A percentile compares a stretch with the other conserved stretches of the same genome.
phyloP scores from a whole-genome alignment of 805 yeast genomes.

The Sugiyamaella smithiae region DNA sequence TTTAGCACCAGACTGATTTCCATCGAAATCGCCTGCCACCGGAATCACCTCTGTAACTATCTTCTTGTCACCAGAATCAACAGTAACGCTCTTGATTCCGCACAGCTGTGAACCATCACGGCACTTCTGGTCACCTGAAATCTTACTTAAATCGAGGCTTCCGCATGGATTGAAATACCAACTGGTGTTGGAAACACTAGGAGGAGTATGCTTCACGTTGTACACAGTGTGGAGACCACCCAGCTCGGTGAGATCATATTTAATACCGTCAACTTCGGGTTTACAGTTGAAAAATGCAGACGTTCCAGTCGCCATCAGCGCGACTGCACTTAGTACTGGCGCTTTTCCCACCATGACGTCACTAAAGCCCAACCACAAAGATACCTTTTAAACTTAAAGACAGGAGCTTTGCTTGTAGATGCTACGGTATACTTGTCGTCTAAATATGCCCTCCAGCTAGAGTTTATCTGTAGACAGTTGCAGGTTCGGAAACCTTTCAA shows the following conservation, averaged over 20 bases:
- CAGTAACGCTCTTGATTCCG: slow-evolving; percentile 57
- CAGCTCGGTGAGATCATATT: slow-evolving; percentile 44
- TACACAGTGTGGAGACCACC: slow-evolving; percentile 49
- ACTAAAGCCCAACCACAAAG: too few relatives aligned
- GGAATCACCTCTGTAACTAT: slow-evolving; percentile 62
- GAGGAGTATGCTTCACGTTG: slow-evolving; percentile 63
- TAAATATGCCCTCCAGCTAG: too few relatives aligned
- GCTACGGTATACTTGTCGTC: too few relatives aligned
- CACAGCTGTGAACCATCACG: slow-evolving; percentile 74
- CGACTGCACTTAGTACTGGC: background rate
- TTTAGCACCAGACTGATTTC: slow-evolving; percentile 30
- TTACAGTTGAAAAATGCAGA: slow-evolving; percentile 31
- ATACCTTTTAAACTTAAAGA: too few relatives aligned
- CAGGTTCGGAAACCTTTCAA: too few relatives aligned
- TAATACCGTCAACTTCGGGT: slow-evolving; percentile 26
- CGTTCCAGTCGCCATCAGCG: background rate
- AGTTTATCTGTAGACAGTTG: too few relatives aligned
- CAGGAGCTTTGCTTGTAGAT: too few relatives aligned
- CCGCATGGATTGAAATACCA: slow-evolving; percentile 78
- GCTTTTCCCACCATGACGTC: background rate
- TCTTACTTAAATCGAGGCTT: slow-evolving; percentile 37
- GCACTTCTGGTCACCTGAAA: slow-evolving; percentile 46
- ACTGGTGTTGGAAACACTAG: slow-evolving; percentile 56
- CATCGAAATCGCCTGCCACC: slow-evolving; percentile 33
- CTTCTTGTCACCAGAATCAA: slow-evolving; percentile 31